A percentile compares a stretch with the other conserved stretches of the same genome.
phyloP scores from a whole-genome alignment of 805 yeast species.

The Teunomyces lycoperdinae region DNA sequence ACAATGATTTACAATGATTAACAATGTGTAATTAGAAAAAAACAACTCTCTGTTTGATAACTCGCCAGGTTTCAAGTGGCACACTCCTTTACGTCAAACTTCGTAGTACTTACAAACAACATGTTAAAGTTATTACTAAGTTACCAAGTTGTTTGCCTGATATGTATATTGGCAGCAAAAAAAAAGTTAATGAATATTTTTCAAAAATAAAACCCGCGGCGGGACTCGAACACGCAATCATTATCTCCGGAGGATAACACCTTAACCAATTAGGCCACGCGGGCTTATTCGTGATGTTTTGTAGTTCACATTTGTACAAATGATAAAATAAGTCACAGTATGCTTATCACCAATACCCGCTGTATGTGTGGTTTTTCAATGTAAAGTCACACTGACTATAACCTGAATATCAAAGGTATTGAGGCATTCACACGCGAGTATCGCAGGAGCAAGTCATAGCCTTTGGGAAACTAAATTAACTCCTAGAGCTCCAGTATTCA shows the following conservation, averaged over 20 bases:
- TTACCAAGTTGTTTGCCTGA: neutral
- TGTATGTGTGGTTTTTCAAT: too few relatives aligned
- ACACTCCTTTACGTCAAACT: too few relatives aligned
- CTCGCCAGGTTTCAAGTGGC: too few relatives aligned
- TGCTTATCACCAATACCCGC: too few relatives aligned
- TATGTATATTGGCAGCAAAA: neutral
- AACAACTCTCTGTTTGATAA: too few relatives aligned
- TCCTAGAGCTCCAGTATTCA: neutral
- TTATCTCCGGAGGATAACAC: constrained; percentile 69
- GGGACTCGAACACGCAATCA: constrained; percentile 81
- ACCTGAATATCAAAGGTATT: too few relatives aligned
- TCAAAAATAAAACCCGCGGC: constrained; percentile 50
- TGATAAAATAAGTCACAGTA: neutral
- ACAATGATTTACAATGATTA: too few relatives aligned
- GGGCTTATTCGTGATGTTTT: constrained; percentile 34
- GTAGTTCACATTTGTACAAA: neutral
- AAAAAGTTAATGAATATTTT: neutral
- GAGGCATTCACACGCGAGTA: too few relatives aligned
- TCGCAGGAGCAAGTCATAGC: neutral
- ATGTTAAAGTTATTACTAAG: too few relatives aligned
- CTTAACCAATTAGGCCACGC: constrained; percentile 75
- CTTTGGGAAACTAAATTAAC: neutral
- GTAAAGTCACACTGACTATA: too few relatives aligned
- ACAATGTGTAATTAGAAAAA: too few relatives aligned
- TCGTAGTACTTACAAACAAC: too few relatives aligned